phyloP scores from a whole-genome alignment of 1,284 basidiomycete genomes.

The Naganishia liquefaciens region DNA sequence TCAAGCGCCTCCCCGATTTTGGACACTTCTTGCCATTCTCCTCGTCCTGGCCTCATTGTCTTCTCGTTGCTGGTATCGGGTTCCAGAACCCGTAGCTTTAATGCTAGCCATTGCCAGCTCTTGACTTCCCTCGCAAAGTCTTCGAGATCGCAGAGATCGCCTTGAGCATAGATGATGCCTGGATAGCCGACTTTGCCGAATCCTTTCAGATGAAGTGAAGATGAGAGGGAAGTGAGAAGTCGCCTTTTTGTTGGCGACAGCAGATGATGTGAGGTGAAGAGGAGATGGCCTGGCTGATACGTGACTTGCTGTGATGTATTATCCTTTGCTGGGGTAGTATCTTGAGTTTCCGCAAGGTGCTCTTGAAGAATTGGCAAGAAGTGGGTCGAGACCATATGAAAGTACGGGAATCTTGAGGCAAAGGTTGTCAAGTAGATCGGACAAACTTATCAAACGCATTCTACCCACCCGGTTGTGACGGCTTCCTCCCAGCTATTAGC shows the following conservation, averaged over 20 bases:
- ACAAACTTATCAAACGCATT: too few relatives aligned
- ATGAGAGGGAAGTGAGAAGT: conserved; percentile 63
- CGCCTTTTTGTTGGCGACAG: conserved; percentile 68
- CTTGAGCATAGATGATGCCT: conserved; percentile 69
- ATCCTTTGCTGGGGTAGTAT: conserved; percentile 23
- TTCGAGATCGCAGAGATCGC: conserved; percentile 59
- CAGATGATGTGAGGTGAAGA: conserved; percentile 73
- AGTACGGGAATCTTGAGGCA: conserved; percentile 61
- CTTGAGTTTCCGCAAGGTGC: conserved; percentile 50
- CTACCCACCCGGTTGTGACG: conserved; percentile 59
- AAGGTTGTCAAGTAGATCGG: too few relatives aligned
- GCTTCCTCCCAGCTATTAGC: conserved; percentile 56
- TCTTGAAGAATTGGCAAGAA: conserved; percentile 61
- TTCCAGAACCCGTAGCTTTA: conserved; percentile 65
- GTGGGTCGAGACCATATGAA: conserved; percentile 62
- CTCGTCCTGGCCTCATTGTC: conserved; percentile 37
- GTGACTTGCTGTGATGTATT: neutral
- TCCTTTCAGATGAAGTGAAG: conserved; percentile 61
- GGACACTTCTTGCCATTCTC: conserved; percentile 60
- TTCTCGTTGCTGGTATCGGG: conserved; percentile 39
- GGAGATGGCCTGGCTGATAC: conserved; percentile 58
- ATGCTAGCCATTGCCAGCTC: conserved; percentile 74
- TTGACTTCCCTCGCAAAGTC: conserved; percentile 69
- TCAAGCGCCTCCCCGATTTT: conserved; percentile 70
- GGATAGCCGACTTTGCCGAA: conserved; percentile 74